Evolutionary conservation across 2,329 filamentous ascomycete species (phyloP), one percentile per base, ranked within the genome.

Genomic region (Escovopsis sp.): DNA sequence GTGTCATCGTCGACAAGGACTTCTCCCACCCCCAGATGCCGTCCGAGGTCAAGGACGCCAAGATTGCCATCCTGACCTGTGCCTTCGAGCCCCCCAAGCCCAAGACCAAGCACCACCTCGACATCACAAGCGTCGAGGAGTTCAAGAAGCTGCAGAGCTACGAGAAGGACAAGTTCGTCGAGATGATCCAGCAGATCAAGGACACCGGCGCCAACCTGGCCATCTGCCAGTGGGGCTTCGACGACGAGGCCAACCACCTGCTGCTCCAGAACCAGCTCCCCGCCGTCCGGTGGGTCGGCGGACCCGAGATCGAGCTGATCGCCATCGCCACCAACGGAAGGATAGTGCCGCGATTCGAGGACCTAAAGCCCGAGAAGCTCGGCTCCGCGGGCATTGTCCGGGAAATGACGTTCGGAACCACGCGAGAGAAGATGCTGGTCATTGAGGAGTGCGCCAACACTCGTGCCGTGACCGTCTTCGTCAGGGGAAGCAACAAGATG

Each of bases 21-120:
- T 98, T 98, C 65, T 96, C 91, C 33, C 91, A 98, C 64, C 91
- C 91, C 11, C 91, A 98, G 68, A 98, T 98, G 91, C 91, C 91
- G 10, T 85, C 83, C 40, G 87, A 95, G 65, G 89, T 98, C 50
- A 76, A 72, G 55, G 87, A 98, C 65, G 93, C 91, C 59, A 96
- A 95, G 72, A 80, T 98, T 58, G 91, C 91, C 53, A 98, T 98
- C 56, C 70, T 98, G 46, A 98, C 91, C 41, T 98, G 91, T 63
- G 87, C 91, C 4, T 98, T 98, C 60, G 91, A 98, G 69, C 91
- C 91, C 30, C 91, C 91, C 40, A 98, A 98, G 75, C 91, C 91
- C 53, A 98, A 98, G 77, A 98, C 91, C 39, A 98, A 98, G 77
- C 91, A 98, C 68, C 94, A 95, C 72, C 77, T 98, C 48, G 91